These are phyloP conservation scores for Nannochloris sp. DNA, from an alignment of 139 green algal species.

Conservation along the genomic window DNA sequence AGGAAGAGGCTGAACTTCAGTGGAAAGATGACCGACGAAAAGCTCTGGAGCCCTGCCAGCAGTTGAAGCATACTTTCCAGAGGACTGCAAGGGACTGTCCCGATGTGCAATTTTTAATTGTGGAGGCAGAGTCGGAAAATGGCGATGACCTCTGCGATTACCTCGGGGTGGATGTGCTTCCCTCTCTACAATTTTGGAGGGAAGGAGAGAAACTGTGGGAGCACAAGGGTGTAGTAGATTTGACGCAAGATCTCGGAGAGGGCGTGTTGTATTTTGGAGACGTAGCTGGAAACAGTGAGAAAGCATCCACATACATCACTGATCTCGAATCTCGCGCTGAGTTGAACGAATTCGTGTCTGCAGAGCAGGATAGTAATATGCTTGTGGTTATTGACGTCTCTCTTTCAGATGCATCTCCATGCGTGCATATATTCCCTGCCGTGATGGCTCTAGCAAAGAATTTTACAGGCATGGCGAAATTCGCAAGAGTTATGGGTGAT, in stretches of 20 bases:
- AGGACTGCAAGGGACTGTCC: slow-evolving; percentile 64
- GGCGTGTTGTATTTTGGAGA: slow-evolving; percentile 63
- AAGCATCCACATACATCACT: slow-evolving; percentile 41
- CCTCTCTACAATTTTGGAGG: slow-evolving; percentile 71
- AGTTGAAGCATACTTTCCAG: slow-evolving; percentile 65
- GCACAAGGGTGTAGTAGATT: slow-evolving; percentile 45
- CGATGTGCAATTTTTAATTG: slow-evolving; percentile 56
- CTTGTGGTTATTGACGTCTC: slow-evolving; percentile 41
- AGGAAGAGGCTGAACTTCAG: slow-evolving; percentile 70
- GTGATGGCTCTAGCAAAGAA: slow-evolving; percentile 65
- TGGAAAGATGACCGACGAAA: slow-evolving; percentile 61
- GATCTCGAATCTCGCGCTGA: slow-evolving; percentile 44
- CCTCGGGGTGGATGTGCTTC: slow-evolving; percentile 60
- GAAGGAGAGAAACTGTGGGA: slow-evolving; percentile 63
- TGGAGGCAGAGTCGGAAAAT: slow-evolving; percentile 51
- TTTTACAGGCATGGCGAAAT: slow-evolving; percentile 47
- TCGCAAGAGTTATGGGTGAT: slow-evolving; percentile 49
- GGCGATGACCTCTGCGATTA: slow-evolving; percentile 40
- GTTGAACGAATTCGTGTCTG: slow-evolving; percentile 38
- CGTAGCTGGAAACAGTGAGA: slow-evolving; percentile 37
- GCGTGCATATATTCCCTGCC: slow-evolving; percentile 62
- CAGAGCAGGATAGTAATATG: slow-evolving; percentile 1
- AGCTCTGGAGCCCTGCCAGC: slow-evolving; percentile 41
- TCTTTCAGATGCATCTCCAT: slow-evolving; percentile 26
- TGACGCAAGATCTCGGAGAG: slow-evolving; percentile 59